Conservation (phyloP, 2,329 filamentous ascomycete genomes). For the Periconia sp. region DNA sequence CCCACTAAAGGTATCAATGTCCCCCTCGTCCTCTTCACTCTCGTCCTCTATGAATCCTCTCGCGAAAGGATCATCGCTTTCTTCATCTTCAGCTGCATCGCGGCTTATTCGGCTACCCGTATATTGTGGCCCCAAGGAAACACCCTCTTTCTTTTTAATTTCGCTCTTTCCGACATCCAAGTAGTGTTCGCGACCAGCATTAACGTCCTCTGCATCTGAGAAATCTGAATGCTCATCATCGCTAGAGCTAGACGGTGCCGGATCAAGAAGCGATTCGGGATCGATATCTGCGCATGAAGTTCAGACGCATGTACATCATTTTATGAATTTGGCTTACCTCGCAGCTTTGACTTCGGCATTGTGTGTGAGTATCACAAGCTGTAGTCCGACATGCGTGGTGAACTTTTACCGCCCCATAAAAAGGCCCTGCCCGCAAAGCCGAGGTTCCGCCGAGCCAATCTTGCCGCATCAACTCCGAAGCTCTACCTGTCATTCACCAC, state of each 20-base stretch:
- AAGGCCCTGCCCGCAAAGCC: slow-evolving; percentile 33
- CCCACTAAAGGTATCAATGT: slow-evolving; percentile 53
- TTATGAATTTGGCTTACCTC: slow-evolving; percentile 23
- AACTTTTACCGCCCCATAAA: slow-evolving; percentile 33
- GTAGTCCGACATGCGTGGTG: slow-evolving; percentile 4
- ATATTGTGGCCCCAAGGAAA: slow-evolving; percentile 79
- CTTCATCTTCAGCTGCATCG: slow-evolving; percentile 62
- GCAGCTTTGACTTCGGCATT: slow-evolving; percentile 41
- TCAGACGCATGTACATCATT: not conserved
- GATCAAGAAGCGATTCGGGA: slow-evolving; percentile 70
- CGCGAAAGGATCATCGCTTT: slow-evolving; percentile 59
- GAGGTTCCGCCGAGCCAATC: slow-evolving; percentile 22
- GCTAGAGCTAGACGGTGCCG: slow-evolving; percentile 60
- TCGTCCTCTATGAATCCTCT: slow-evolving; percentile 50
- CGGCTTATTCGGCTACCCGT: slow-evolving; percentile 77
- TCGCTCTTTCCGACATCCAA: slow-evolving; percentile 83
- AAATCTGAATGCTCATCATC: slow-evolving; percentile 62
- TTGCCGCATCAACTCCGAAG: slow-evolving; percentile 31
- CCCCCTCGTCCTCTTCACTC: slow-evolving; percentile 48
- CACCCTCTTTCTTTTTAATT: slow-evolving; percentile 73
- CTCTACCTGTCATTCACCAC: slow-evolving; percentile 5
- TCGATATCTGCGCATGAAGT: slow-evolving; percentile 69
- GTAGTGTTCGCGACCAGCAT: slow-evolving; percentile 85
- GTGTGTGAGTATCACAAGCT: slow-evolving; percentile 11
- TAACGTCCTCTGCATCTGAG: slow-evolving; percentile 48